Base-by-base conservation (phyloP, 176 grass and related monocot genomes). In the Triticum dicoccoides region DNA sequence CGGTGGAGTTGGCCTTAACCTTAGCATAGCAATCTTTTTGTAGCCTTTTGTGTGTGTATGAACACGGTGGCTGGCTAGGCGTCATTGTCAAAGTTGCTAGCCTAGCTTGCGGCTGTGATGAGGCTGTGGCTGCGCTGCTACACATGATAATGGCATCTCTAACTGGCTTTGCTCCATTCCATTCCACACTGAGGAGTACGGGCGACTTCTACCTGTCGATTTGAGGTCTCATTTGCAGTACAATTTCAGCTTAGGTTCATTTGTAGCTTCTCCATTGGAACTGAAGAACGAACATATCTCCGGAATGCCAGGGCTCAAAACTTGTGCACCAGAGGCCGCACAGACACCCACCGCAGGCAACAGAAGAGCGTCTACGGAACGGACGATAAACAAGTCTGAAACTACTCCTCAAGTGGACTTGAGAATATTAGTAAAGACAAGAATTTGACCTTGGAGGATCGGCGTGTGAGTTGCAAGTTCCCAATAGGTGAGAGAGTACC, bases 401-500 rank as follows among this genome's bases (percentile, higher is more conserved):
- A 12, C 44, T 47, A 0, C 44, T 47, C 44, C 44, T 47, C 44
- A 47, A 47, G 44, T 47, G 44, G 44, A 47, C 11, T 47, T 47
- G 44, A 47, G 44, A 47, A 47, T 4, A 47, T 47, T 47, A 13
- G 11, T 47, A 4, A 73, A 61, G 51, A 52, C 27, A 52, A 72
- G 72, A 76, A 21, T 73, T 83, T 83, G 80, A 90, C 89, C 66
- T 8, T 34, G 65, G 47, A 72, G 79, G 52, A 63, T 79, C 70
- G 8, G 52, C 39, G 65, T 78, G 76, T 78, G 79, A 54, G 79
- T 24, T 47, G 70, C 86, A 44, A 87, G 84, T 83, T 87, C 85
- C 85, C 81, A 88, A 33, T 51, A 79, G 87, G 73, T 38, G 69
- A 83, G 80, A 38, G 37, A 38, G 38, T 32, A 39, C 73, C 8